Percentiles rank a stretch among this genome's conserved stretches.
These are phyloP conservation scores for Naegleria fowleri DNA, from an alignment of 208 protist species.

Conservation along the genomic window DNA sequence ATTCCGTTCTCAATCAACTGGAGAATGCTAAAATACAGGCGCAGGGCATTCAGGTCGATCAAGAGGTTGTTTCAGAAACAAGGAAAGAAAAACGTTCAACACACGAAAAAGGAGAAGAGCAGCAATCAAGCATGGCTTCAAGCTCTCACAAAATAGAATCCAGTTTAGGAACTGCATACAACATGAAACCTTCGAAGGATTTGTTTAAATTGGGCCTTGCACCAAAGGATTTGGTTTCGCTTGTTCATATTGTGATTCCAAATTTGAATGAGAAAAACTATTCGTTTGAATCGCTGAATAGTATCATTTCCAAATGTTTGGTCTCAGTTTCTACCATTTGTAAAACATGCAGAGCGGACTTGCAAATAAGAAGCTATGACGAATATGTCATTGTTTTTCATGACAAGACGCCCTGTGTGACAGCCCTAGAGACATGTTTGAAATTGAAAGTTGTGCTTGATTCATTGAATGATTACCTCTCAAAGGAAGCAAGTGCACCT, in stretches of 20 bases:
- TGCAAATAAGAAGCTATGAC: not conserved
- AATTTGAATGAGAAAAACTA: not conserved
- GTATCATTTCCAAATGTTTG: not conserved
- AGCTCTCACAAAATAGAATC: not conserved
- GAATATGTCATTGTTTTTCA: not conserved
- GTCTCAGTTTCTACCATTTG: not conserved
- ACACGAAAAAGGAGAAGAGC: too few relatives aligned
- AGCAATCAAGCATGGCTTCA: too few relatives aligned
- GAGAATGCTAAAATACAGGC: not conserved
- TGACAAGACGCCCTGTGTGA: not conserved
- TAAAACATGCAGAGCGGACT: not conserved
- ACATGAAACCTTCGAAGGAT: not conserved
- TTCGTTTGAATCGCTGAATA: not conserved
- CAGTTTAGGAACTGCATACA: not conserved
- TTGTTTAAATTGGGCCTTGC: not conserved
- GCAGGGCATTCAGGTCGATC: not conserved
- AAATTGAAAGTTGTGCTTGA: not conserved
- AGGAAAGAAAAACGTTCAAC: too few relatives aligned
- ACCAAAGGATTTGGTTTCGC: not conserved
- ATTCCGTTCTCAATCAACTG: not conserved
- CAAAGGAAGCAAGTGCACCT: not conserved
- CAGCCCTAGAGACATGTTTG: not conserved
- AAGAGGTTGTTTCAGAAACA: too few relatives aligned
- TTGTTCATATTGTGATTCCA: not conserved
- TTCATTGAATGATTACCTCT: not conserved